Base-by-base conservation (phyloP, 2,329 filamentous ascomycete species). In the Chaetomium sp. region DNA sequence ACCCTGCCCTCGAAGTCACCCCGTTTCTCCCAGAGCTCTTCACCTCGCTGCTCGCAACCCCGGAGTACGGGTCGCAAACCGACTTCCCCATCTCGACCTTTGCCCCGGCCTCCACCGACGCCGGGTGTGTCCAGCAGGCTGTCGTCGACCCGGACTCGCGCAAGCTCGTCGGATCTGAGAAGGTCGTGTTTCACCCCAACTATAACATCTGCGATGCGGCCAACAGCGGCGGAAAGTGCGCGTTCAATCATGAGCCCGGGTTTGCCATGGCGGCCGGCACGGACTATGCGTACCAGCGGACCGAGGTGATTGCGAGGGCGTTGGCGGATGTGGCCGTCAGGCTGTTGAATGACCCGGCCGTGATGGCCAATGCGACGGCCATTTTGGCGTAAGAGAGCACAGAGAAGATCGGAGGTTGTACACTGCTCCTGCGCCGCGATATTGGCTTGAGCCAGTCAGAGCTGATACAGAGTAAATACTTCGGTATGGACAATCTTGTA, bases 1-100 rank as follows among this genome's bases (percentile, higher is more conserved):
- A 52, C 49, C 49, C 49, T 10, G 40, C 49, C 12, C 49, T 52
- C 19, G 49, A 52, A 14, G 34, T 52, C 10, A 52, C 49, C n/a
- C 40, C 49, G 14, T 41, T 52, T 14, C 34, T 52, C 27, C 41
- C 49, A 6, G 41, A 27, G 19, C 10, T 52, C n/a, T 52, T 44
- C 33, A 41, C 14, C 7, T 32, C 27, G 2, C 49, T 52, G 41
- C n/a, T 44, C 10, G 27, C 19, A 3, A 11, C n/a, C 33, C 49
- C 49, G 7, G 49, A 52, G n/a, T 52, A 36, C n/a, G 49, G 49
- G 8, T 33, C 49, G 3, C 14, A 42, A 8, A 32, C 32, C 10
- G 32, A 44, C 34, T 52, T 32, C 33, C 19, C 40, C 12, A 12
- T 52, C 5, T 44, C 40, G 37, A 44, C 49, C 2, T 32, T 52